Evolutionary conservation across 371 early-diverging fungal genomes (phyloP), one percentile per base, ranked within the genome.

Genomic region (Circinella minor): DNA sequence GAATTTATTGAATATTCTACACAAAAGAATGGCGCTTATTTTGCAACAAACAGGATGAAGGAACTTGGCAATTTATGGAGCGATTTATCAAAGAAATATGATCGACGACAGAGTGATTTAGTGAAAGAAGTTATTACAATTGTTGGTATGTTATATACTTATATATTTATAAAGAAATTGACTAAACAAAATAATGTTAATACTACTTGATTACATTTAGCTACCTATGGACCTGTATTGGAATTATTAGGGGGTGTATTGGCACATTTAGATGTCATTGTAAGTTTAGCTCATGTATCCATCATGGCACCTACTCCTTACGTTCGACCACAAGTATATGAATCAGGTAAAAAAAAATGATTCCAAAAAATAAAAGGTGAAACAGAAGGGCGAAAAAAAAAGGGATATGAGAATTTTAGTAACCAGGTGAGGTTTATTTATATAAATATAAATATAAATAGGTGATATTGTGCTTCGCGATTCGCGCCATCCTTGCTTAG

Each of bases 401-500:
- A 37, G 43, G 11, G 11, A 43, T 6, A 43, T 11, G 3, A 3
- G 43, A 43, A 27, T 2, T 27, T 27, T 27, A 27, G 27, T 27
- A 43, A 43, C 43, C 43, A 43, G 1, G 43, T 43, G 43, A 43
- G 43, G 43, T 9, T 43, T 9, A 43, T 43, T 9, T 27, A 60
- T 66, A 39, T 39, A 27, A 38, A 43, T 63, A 14, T 9, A 48
- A 14, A 69, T 76, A 84, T 89, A 88, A 27, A 77, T 87, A 70
- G 92, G 93, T 15, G 79, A 88, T 62, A 79, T 95, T 8, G 36
- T 84, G 3, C 79, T 96, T 65, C 77, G 78, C 46, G 89, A 84
- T 4, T 88, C 94, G 1, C 87, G 99, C 46, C 99, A 99, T 76
- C 98, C 99, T 6, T 96, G 97, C 73, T 72, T 99, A n/a, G 99